A percentile compares a stretch with the other conserved stretches of the same genome.
These are phyloP conservation scores for Strigomonas culicis DNA, from an alignment of 208 protist genomes.

Conservation along the genomic window DNA sequence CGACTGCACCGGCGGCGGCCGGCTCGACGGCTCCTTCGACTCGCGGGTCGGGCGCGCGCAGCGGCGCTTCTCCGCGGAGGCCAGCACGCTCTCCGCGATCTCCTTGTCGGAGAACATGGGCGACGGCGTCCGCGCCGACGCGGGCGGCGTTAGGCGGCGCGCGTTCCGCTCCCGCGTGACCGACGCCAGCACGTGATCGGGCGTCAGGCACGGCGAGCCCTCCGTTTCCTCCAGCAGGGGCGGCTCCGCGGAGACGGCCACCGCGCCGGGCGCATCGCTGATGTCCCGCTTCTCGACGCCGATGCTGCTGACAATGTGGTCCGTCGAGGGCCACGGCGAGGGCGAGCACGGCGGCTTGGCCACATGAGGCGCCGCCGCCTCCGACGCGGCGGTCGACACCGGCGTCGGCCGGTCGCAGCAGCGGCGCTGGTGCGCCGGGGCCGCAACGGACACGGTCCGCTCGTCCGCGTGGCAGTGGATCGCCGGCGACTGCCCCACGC, in stretches of 20 bases:
- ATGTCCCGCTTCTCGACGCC: neutral
- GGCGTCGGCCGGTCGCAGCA: too few species aligned
- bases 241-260: too few species aligned
- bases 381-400: too few species aligned
- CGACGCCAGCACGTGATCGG: neutral
- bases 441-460: too few species aligned
- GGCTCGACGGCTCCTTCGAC: constrained; percentile 10
- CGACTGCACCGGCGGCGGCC: constrained; percentile 9
- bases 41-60: constrained; percentile 24
- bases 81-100: neutral
- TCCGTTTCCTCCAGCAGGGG: too few species aligned
- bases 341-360: too few species aligned
- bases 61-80: constrained; percentile 23
- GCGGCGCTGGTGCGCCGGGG: too few species aligned
- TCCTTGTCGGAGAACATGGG: neutral
- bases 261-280: too few species aligned
- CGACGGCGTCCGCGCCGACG: neutral
- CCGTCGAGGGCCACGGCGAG: neutral
- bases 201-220: constrained; percentile 3
- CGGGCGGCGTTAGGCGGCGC: neutral
- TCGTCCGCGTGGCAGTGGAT: too few species aligned
- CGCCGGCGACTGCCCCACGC: too few species aligned
- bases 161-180: neutral
- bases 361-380: too few species aligned
- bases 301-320: neutral